Conservation (phyloP, 2,329 filamentous ascomycete species). For the Chaetomiaceae sp. region DNA sequence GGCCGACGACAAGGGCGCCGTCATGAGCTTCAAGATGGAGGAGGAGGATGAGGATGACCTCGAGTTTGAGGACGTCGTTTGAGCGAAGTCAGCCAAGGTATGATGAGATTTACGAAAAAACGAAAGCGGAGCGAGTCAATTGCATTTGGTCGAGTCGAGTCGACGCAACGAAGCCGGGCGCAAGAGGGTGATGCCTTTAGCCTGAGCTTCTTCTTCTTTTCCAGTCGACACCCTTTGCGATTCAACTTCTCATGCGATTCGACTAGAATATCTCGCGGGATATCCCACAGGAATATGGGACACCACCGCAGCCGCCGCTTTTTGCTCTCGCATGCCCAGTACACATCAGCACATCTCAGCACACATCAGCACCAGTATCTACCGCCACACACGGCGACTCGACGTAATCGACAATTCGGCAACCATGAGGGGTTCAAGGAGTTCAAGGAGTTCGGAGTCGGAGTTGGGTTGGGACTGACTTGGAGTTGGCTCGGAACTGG, state of each 20-base stretch:
- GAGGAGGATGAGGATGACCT: slow-evolving; percentile 51
- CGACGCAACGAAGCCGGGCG: background rate
- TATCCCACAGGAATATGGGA: too few relatives aligned
- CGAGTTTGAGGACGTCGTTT: slow-evolving; percentile 55
- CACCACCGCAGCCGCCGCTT: too few relatives aligned
- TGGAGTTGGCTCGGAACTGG: too few relatives aligned
- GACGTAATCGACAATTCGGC: background rate
- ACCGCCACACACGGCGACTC: background rate
- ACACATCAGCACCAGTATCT: background rate
- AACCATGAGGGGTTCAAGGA: too few relatives aligned
- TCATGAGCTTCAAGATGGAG: slow-evolving; percentile 29
- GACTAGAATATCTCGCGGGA: background rate
- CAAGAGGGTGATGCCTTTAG: slow-evolving; percentile 12
- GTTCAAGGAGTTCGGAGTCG: too few relatives aligned
- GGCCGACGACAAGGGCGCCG: slow-evolving; percentile 17
- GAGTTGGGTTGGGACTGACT: too few relatives aligned
- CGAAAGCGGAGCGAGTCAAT: background rate
- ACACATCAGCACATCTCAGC: too few relatives aligned
- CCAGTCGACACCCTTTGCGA: background rate
- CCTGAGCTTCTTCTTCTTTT: background rate
- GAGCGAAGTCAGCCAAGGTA: background rate
- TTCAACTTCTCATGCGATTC: background rate
- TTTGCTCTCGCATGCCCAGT: too few relatives aligned
- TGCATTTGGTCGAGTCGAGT: background rate
- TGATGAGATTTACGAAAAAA: background rate